phyloP scores from a whole-genome alignment of 192 early-diverging fungal species.

The Entomortierella beljakovae region DNA sequence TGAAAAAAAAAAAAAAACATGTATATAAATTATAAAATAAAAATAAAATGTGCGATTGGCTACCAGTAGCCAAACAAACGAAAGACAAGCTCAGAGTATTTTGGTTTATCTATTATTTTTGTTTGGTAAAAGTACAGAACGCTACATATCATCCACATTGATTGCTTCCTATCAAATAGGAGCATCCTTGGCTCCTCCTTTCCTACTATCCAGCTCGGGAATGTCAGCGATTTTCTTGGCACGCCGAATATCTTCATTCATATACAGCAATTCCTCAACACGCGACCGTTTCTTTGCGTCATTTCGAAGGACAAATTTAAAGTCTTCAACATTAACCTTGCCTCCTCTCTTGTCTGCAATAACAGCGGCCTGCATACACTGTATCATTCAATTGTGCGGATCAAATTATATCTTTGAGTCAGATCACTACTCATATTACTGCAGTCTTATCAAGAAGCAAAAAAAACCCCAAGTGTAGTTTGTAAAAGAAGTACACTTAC shows the following conservation, averaged over 20 bases:
- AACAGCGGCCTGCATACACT: slow-evolving; percentile 69
- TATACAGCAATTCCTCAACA: slow-evolving; percentile 83
- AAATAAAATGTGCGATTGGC: too few species aligned
- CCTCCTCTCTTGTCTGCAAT: slow-evolving; percentile 59
- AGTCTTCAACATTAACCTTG: slow-evolving; percentile 79
- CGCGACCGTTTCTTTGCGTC: slow-evolving; percentile 88
- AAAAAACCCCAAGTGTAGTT: too few species aligned
- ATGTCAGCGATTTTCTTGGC: slow-evolving; percentile 62
- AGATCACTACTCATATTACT: too few species aligned
- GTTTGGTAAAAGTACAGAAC: too few species aligned
- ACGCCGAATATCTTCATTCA: slow-evolving; percentile 80
- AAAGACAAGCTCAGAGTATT: too few species aligned
- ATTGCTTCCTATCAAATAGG: too few species aligned
- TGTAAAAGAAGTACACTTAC: slow-evolving; percentile 54
- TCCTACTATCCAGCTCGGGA: slow-evolving; percentile 49
- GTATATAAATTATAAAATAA: not conserved
- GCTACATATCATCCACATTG: too few species aligned
- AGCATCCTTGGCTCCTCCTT: slow-evolving; percentile 37
- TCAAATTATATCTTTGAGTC: too few species aligned
- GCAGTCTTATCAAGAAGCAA: too few species aligned
- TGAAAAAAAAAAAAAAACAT: slow-evolving; percentile 9
- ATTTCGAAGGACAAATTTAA: slow-evolving; percentile 78
- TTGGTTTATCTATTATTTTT: too few species aligned
- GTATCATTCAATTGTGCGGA: not conserved
- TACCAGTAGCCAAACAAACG: too few species aligned